Evolutionary conservation across 108 stramenopile genomes (phyloP), one percentile per base, ranked within the genome.

Genomic region (Cyclostephanos tholiformis): DNA sequence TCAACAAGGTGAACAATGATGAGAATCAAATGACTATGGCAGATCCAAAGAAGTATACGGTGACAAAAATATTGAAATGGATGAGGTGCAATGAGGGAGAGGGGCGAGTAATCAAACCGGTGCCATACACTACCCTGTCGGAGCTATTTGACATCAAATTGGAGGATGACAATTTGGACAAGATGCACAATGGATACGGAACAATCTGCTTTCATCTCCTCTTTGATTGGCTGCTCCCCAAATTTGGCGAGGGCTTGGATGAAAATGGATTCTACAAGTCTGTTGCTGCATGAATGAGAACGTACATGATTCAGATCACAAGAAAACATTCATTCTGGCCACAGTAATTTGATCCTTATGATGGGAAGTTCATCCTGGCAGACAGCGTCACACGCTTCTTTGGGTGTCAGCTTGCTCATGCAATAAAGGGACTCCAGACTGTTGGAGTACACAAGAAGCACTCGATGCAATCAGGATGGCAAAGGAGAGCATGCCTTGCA

Each of bases 231-330:
- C 20, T 46, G n/a, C n/a, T n/a, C n/a, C n/a, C n/a, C n/a, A n/a
- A n/a, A n/a, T n/a, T n/a, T n/a, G n/a, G n/a, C n/a, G n/a, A 36
- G 36, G 36, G 36, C 6, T 36, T 36, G 36, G 65, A 48, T 26
- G 46, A 23, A 48, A 22, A 4, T 4, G n/a, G n/a, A n/a, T 65
- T 48, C 22, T 65, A 29, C 4, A 20, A 65, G 65, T 65, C 48
- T 23, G 4, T 65, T 22, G 65, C 65, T 3, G 65, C 65, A 4
- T 12, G 65, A 22, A 65, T 65, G 65, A n/a, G 43, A 25, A 65
- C 46, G 20, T 65, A 48, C 65, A 65, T 65, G 65, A 46, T 46
- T 32, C 13, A n/a, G 25, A 65, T 65, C 65, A 65, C 48, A 26
- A 2, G 65, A 2, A 46, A 17, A 22, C n/a, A 46, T 17, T 2